Conservation (phyloP, 345 rosid species). For the Salix purpurea region DNA sequence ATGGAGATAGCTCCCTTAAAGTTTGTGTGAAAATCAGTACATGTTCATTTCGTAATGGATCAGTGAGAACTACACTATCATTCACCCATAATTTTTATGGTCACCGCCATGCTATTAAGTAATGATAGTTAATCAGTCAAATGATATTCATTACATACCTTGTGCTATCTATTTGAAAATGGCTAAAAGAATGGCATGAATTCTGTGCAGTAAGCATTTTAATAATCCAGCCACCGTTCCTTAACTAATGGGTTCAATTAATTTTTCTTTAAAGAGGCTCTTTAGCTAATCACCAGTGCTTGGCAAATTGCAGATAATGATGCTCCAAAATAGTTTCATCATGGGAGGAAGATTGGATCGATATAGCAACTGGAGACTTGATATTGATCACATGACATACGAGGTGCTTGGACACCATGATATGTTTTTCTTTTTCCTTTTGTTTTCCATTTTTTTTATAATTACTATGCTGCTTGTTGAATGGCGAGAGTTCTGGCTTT, state of each 20-base stretch:
- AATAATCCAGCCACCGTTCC: neutral
- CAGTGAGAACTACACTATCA: neutral
- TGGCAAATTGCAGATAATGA: conserved; percentile 40
- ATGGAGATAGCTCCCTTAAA: neutral
- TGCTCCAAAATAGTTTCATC: conserved; percentile 42
- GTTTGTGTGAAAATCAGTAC: neutral
- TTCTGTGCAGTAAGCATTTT: neutral
- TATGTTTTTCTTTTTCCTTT: neutral
- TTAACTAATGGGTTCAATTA: neutral
- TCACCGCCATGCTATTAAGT: neutral
- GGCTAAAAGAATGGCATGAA: neutral
- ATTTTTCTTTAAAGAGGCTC: neutral
- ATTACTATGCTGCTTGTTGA: neutral
- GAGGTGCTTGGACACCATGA: conserved; percentile 34
- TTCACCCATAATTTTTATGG: neutral
- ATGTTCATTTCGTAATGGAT: neutral
- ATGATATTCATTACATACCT: neutral
- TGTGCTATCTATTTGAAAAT: neutral
- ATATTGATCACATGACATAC: conserved; percentile 55
- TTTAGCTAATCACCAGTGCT: neutral
- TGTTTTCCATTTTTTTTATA: neutral
- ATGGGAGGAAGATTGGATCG: conserved; percentile 53
- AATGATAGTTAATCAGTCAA: neutral
- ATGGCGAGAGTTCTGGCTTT: neutral
- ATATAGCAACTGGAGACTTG: conserved; percentile 50